These are phyloP conservation scores for Pseudopyricularia cyperi DNA, from an alignment of 2,329 filamentous ascomycete genomes.

Conservation along the genomic window DNA sequence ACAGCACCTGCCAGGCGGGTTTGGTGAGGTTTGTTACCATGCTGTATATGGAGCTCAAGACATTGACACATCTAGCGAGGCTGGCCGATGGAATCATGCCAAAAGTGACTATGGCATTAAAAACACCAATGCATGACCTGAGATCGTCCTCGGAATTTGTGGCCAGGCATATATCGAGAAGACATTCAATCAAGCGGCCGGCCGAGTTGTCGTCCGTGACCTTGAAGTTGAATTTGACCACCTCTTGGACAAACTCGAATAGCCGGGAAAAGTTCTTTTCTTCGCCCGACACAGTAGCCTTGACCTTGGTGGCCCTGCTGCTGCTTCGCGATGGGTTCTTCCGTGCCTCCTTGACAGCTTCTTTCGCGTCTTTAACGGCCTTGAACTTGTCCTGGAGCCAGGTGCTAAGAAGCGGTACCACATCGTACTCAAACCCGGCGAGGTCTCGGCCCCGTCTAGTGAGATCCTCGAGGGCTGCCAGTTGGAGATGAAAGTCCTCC, in stretches of 20 bases:
- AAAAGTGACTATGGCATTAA: slow-evolving; percentile 61
- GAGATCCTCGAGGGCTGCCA: slow-evolving; percentile 48
- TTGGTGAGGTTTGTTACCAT: slow-evolving; percentile 48
- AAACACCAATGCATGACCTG: slow-evolving; percentile 50
- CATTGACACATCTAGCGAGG: slow-evolving; percentile 52
- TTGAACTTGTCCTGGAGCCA: slow-evolving; percentile 48
- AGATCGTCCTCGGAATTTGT: slow-evolving; percentile 55
- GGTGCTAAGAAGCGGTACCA: slow-evolving; percentile 45
- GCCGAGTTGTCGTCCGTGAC: slow-evolving; percentile 51
- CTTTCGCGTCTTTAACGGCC: slow-evolving; percentile 32
- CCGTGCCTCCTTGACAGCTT: slow-evolving; percentile 34
- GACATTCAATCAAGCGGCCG: slow-evolving; percentile 44
- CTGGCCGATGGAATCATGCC: slow-evolving; percentile 52
- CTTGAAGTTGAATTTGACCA: slow-evolving; percentile 66
- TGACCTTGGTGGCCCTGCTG: slow-evolving; percentile 24
- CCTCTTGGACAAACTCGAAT: slow-evolving; percentile 52
- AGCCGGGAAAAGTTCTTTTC: slow-evolving; percentile 50
- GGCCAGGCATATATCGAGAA: slow-evolving; percentile 54
- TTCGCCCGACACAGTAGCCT: slow-evolving; percentile 31
- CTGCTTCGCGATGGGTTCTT: slow-evolving; percentile 29
- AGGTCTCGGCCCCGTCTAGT: slow-evolving; percentile 49
- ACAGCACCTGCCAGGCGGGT: slow-evolving; percentile 56
- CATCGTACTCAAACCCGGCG: slow-evolving; percentile 54
- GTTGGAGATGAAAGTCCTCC: slow-evolving; percentile 54
- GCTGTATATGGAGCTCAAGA: slow-evolving; percentile 60